Evolutionary conservation across 2,329 filamentous ascomycete species (phyloP).

Genomic region (Phialocephala subalpina): DNA sequence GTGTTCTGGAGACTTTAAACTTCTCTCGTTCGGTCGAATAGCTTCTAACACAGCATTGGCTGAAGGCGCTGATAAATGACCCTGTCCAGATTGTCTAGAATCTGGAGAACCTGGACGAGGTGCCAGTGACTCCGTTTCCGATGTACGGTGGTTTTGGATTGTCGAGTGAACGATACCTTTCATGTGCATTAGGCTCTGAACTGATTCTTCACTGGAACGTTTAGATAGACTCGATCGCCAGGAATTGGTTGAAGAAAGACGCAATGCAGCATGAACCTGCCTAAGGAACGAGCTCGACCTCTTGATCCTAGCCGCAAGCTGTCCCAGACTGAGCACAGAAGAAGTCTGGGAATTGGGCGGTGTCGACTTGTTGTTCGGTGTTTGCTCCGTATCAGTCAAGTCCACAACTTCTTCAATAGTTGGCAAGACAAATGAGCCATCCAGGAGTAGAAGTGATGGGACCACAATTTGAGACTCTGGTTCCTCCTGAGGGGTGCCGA

Average conservation of each 20-base stretch:
- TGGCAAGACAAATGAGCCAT: not conserved
- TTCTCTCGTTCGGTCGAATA: no score
- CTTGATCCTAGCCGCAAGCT: not conserved
- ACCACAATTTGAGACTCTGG: not conserved
- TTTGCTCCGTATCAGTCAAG: not conserved
- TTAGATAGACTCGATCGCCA: not conserved
- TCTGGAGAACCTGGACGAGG: no score
- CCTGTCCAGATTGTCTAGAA: no score
- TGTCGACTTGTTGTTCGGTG: not conserved
- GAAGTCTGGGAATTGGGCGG: not conserved
- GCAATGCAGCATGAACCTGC: not conserved
- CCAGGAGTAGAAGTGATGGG: not conserved
- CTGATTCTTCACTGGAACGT: not conserved
- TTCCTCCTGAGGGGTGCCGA: not conserved
- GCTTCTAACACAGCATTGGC: no score
- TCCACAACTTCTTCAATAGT: not conserved
- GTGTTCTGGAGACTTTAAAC: not conserved
- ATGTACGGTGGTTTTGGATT: not conserved
- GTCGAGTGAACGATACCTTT: not conserved
- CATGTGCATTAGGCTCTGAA: not conserved
- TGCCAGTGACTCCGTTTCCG: no score
- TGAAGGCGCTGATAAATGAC: no score
- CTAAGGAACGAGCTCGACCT: not conserved
- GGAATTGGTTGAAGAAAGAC: not conserved
- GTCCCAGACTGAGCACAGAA: not conserved